phyloP scores from a whole-genome alignment of 371 early-diverging fungal genomes.

The Funneliformis caledonium region DNA sequence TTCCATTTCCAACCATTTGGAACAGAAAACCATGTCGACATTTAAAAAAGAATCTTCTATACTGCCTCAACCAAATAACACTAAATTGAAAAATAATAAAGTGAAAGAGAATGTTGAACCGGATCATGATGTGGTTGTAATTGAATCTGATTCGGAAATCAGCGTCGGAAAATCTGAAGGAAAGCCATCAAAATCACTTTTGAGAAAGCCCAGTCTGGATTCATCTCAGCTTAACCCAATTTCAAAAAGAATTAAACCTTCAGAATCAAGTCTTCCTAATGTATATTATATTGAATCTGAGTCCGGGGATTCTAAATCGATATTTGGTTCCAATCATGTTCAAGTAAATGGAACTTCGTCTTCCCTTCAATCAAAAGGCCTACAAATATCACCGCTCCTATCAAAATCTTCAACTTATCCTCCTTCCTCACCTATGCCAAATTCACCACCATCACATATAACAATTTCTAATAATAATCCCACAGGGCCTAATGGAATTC shows the following conservation, averaged over 20 bases:
- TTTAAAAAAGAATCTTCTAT: not conserved
- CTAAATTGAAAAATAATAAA: not conserved
- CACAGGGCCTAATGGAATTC: not conserved
- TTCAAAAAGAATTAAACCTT: constrained; percentile 1
- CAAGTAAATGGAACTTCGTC: not conserved
- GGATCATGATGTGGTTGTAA: not conserved
- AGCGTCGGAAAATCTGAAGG: not conserved
- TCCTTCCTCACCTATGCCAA: not conserved
- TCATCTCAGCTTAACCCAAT: not conserved
- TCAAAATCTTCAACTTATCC: not conserved
- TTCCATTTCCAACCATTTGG: not conserved
- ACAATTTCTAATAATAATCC: not conserved
- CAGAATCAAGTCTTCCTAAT: not conserved
- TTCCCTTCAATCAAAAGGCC: not conserved
- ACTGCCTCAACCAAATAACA: not conserved
- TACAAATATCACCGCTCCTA: not conserved
- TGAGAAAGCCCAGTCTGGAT: constrained; percentile 1
- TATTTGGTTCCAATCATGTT: not conserved
- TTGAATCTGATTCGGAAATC: constrained; percentile 1
- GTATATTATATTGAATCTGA: not conserved
- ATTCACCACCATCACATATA: not conserved
- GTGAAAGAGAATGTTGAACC: not conserved
- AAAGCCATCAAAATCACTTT: not conserved
- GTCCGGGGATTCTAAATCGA: not conserved
- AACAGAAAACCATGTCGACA: not conserved